These are phyloP conservation scores for Chlamydomonas sp. DNA, from an alignment of 139 green algal genomes.

Conservation along the genomic window DNA sequence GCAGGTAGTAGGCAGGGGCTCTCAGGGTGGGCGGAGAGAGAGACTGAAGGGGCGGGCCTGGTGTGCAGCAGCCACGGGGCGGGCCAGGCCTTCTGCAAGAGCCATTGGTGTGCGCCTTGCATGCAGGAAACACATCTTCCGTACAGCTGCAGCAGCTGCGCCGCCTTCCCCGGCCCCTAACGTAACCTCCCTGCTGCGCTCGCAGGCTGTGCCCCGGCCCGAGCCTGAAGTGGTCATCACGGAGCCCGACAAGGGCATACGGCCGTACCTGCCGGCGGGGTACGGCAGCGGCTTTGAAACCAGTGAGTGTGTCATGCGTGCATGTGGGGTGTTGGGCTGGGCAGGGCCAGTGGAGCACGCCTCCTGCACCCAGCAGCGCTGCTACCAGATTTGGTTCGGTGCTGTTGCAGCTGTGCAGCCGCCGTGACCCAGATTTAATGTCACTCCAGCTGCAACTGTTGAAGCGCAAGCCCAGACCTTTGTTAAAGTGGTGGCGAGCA, in stretches of 20 bases:
- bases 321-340: neutral
- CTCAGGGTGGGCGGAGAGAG: neutral
- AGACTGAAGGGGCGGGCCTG: too few relatives aligned
- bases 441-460: too few relatives aligned
- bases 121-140: neutral
- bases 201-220: slow-evolving; percentile 24
- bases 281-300: slow-evolving; percentile 63
- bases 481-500: too few relatives aligned
- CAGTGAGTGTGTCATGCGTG: neutral
- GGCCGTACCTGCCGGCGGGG: slow-evolving; percentile 55
- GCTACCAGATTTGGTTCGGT: too few relatives aligned
- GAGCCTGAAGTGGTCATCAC: slow-evolving; percentile 44
- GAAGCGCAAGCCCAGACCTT: too few relatives aligned
- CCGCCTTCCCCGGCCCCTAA: neutral
- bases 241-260: slow-evolving; percentile 43
- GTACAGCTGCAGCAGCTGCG: neutral
- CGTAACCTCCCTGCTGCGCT: too few relatives aligned
- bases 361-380: neutral
- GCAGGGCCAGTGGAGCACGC: neutral
- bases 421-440: too few relatives aligned
- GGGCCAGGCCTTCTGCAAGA: too few relatives aligned
- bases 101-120: too few relatives aligned
- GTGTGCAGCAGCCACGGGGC: too few relatives aligned
- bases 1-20: neutral
- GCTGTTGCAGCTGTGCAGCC: too few relatives aligned